Evolutionary conservation across 2,329 filamentous ascomycete genomes (phyloP).

Genomic region (Phialemonium atrogriseum): DNA sequence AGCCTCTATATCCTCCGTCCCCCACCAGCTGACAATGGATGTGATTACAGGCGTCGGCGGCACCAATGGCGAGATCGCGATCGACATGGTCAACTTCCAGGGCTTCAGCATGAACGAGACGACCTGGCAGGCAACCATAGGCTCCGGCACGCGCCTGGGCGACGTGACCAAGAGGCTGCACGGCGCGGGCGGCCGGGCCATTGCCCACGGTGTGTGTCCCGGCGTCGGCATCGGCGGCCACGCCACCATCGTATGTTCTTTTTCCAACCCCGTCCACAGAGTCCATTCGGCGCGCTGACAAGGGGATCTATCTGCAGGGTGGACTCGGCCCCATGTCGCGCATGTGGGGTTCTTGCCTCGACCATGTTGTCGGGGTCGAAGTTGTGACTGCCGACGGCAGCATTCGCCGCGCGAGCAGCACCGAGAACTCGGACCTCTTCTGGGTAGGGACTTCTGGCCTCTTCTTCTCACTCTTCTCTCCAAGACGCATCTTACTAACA

Average conservation of each 20-base stretch:
- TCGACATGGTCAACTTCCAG: conserved; percentile 47
- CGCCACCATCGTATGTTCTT: conserved; percentile 37
- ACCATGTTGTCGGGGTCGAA: conserved; percentile 46
- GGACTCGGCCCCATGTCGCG: conserved; percentile 50
- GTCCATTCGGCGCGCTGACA: neutral
- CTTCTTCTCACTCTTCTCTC: neutral
- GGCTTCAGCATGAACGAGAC: conserved; percentile 41
- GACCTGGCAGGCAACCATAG: conserved; percentile 47
- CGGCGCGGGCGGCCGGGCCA: conserved; percentile 43
- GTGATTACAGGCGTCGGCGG: conserved; percentile 34
- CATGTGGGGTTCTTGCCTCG: conserved; percentile 49
- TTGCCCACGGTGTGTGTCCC: conserved; percentile 52
- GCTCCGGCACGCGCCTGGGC: conserved; percentile 42
- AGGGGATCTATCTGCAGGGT: conserved; percentile 35
- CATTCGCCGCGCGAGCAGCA: conserved; percentile 37
- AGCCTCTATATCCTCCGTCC: too few relatives aligned
- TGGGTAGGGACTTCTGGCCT: conserved; percentile 34
- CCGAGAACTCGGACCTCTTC: conserved; percentile 44
- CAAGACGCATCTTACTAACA: too few relatives aligned
- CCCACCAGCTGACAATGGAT: too few relatives aligned
- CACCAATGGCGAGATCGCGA: conserved; percentile 38
- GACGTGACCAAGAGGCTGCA: conserved; percentile 43
- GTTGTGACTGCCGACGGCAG: conserved; percentile 49
- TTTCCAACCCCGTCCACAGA: too few relatives aligned
- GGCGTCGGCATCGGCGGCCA: conserved; percentile 52